Evolutionary conservation across 495 filamentous ascomycete species (phyloP), one percentile per base, ranked within the genome.

Genomic region (Penicilliopsis zonata): DNA sequence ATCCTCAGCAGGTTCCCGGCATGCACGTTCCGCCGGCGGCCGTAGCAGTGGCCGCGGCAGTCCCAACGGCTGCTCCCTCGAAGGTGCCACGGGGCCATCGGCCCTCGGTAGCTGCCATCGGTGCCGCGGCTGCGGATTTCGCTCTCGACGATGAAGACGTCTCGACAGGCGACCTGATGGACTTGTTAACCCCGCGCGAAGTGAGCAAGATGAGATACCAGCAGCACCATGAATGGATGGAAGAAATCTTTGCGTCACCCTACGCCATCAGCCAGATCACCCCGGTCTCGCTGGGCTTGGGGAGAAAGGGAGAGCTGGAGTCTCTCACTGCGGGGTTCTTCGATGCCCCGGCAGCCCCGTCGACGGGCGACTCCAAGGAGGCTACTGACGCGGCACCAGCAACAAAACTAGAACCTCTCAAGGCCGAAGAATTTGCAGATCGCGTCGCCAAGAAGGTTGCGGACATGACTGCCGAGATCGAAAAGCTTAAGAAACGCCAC

Each of bases 181-280:
- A 98, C 44, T 68, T 84, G 30, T 59, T 93, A 21, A 87, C 80
- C 0, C 86, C 87, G 12, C 76, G 86, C 5, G 90, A 96, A 37
- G 76, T 96, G 41, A 88, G 83, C 43, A 62, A 77, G 39, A 70
- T 74, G 43, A 67, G 90, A 28, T 98, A 92, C 49, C 78, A 75
- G 40, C 90, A 94, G 44, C 90, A 98, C 46, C 90, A 96, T 42
- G 86, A 94, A 53, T 95, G 87, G 90, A 93, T 96, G 82, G 90
- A 94, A 46, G 87, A 98, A 56, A 75, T 98, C n/a, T 67, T 94
- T 28, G 79, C 78, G 2, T 94, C 86, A 0, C 83, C 86, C 0
- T 94, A 87, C 42, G 63, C 77, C 12, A 82, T 83, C 35, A 65
- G 66, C 14, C 80, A 90, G 42, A 88, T 98, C 28, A 73, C 76